These are phyloP conservation scores for Barnettozyma sucrosica DNA, from an alignment of 805 yeast species.

Conservation along the genomic window DNA sequence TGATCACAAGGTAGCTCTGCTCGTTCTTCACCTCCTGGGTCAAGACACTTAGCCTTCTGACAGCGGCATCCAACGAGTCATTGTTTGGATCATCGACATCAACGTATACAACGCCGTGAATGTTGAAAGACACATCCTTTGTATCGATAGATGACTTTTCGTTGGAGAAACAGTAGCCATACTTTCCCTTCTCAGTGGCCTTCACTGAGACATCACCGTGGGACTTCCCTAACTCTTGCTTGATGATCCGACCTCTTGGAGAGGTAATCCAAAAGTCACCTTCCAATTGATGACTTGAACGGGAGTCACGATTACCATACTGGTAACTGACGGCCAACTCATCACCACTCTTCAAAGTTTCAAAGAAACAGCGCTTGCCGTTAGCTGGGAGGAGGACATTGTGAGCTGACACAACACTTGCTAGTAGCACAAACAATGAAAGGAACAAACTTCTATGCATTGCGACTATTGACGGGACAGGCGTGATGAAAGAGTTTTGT, in stretches of 20 bases:
- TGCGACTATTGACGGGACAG: not conserved
- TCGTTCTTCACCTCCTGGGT: slow-evolving; percentile 88
- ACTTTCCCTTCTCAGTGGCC: slow-evolving; percentile 67
- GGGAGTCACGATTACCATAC: slow-evolving; percentile 83
- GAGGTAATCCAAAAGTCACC: slow-evolving; percentile 49
- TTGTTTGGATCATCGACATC: slow-evolving; percentile 71
- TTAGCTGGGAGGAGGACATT: slow-evolving; percentile 77
- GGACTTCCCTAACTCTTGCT: slow-evolving; percentile 49
- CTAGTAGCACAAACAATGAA: slow-evolving; percentile 5
- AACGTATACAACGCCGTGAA: slow-evolving; percentile 86
- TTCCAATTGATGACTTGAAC: slow-evolving; percentile 56
- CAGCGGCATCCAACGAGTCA: slow-evolving; percentile 79
- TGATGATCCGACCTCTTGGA: slow-evolving; percentile 41
- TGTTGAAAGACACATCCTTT: slow-evolving; percentile 91
- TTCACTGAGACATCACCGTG: slow-evolving; percentile 75
- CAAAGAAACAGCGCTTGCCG: slow-evolving; percentile 86
- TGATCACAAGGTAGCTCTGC: slow-evolving; percentile 82
- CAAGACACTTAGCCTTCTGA: slow-evolving; percentile 65
- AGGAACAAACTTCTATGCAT: slow-evolving; percentile 4
- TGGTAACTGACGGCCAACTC: slow-evolving; percentile 86
- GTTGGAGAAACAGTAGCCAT: slow-evolving; percentile 86
- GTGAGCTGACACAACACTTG: slow-evolving; percentile 46
- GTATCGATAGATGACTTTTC: slow-evolving; percentile 67
- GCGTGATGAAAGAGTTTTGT: not conserved
- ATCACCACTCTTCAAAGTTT: slow-evolving; percentile 74